phyloP scores from a whole-genome alignment of 164 flowering plant genomes.

The Chimonanthus praecox region DNA sequence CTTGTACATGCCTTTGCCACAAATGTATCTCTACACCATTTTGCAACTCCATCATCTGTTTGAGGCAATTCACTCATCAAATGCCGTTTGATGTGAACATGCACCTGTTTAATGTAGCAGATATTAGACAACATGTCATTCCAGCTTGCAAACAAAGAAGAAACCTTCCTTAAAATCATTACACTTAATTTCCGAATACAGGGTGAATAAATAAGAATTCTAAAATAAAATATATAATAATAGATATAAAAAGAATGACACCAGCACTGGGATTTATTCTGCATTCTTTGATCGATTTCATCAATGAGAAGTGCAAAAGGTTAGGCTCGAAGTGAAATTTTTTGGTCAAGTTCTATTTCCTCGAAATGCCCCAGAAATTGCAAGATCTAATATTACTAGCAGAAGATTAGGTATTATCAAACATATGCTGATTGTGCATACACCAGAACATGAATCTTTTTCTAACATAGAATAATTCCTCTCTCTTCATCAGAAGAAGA shows the following conservation, averaged over 20 bases:
- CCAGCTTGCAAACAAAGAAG: neutral
- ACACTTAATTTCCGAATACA: neutral
- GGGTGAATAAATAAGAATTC: neutral
- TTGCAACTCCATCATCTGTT: constrained; percentile 61
- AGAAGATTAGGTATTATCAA: no score
- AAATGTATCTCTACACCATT: constrained; percentile 84
- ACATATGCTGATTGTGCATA: no score
- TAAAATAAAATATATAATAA: no score
- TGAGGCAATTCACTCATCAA: constrained; percentile 67
- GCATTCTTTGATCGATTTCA: neutral
- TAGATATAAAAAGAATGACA: neutral
- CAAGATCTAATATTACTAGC: no score
- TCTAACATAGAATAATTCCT: no score
- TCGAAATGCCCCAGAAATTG: no score
- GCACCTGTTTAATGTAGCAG: constrained; percentile 39
- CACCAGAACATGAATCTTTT: no score
- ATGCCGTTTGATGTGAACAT: constrained; percentile 74
- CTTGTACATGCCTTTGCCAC: constrained; percentile 57
- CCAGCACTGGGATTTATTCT: neutral
- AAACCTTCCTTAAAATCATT: neutral
- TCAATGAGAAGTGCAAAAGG: no score
- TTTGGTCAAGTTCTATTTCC: no score
- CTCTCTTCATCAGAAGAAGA: no score
- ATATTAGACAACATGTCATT: neutral
- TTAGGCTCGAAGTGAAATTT: no score